phyloP scores from a whole-genome alignment of 225 moss, liverwort and hornwort genomes.

The Pleurozium schreberi region DNA sequence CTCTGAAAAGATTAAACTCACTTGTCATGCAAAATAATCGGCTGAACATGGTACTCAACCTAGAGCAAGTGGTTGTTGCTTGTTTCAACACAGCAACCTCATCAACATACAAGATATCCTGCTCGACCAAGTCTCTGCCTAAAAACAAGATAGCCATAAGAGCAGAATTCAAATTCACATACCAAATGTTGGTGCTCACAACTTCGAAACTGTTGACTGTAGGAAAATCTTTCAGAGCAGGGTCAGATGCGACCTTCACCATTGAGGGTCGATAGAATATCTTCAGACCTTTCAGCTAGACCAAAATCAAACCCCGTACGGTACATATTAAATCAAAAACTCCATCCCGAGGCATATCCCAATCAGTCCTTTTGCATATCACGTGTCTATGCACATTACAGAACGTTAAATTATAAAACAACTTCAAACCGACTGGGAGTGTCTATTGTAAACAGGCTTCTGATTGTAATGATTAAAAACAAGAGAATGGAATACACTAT shows the following conservation, averaged over 20 bases:
- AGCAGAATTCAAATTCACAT: conserved; percentile 1
- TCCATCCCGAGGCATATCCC: not conserved
- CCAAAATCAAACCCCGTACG: not conserved
- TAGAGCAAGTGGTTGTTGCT: not conserved
- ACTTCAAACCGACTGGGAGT: not conserved
- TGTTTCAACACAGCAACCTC: not conserved
- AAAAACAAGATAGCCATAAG: not conserved
- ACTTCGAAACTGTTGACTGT: conserved; percentile 57
- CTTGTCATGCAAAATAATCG: not conserved
- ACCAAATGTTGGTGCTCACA: conserved; percentile 61
- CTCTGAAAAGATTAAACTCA: not conserved
- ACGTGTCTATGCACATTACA: not conserved
- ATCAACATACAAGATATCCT: not conserved
- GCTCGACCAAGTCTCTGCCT: not conserved
- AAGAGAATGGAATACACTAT: not conserved
- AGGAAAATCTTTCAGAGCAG: conserved; percentile 8
- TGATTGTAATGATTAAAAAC: not conserved
- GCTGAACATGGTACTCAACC: not conserved
- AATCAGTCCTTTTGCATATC: not conserved
- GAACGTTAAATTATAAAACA: not conserved
- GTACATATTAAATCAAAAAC: not conserved
- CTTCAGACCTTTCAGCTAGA: conserved; percentile 48
- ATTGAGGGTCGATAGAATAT: conserved; percentile 48
- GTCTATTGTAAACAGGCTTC: not conserved
- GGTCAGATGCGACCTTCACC: conserved; percentile 55